Percentiles rank a stretch among this genome's conserved stretches.
These are phyloP conservation scores for Aurinia saxatilis DNA, from an alignment of 345 rosid species.

Conservation along the genomic window DNA sequence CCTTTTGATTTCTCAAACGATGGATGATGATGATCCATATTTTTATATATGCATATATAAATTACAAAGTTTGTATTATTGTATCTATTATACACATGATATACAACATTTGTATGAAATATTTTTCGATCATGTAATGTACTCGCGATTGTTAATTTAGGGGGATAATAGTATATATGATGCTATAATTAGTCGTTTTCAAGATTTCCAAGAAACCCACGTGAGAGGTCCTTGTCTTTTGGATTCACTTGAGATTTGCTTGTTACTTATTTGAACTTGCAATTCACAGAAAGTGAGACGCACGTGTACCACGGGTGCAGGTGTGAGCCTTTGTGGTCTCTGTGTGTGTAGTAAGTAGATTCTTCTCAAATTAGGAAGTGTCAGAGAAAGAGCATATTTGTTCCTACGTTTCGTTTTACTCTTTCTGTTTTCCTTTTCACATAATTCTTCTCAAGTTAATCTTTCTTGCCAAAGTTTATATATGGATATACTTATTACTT, in stretches of 20 bases:
- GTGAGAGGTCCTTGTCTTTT: slow-evolving; percentile 29
- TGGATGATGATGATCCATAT: slow-evolving; percentile 9
- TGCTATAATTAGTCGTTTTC: slow-evolving; percentile 20
- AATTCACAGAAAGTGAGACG: slow-evolving; percentile 21
- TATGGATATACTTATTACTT: no score
- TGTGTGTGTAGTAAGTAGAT: not conserved
- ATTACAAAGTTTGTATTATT: not conserved
- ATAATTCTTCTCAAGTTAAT: not conserved
- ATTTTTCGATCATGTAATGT: slow-evolving; percentile 10
- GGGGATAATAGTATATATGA: slow-evolving; percentile 1
- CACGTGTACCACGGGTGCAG: slow-evolving; percentile 23
- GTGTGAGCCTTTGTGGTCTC: slow-evolving; percentile 13
- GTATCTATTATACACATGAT: slow-evolving; percentile 11
- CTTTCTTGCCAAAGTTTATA: not conserved
- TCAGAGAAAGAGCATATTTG: slow-evolving; percentile 31
- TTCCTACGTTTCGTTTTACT: slow-evolving; percentile 15
- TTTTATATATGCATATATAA: slow-evolving; percentile 1
- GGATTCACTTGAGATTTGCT: slow-evolving; percentile 30
- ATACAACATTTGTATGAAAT: slow-evolving; percentile 16
- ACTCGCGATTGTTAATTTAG: slow-evolving; percentile 5
- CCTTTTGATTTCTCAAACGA: slow-evolving; percentile 29
- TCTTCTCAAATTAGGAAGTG: slow-evolving; percentile 13
- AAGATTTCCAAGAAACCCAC: slow-evolving; percentile 17
- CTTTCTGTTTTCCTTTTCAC: not conserved
- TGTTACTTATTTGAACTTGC: slow-evolving; percentile 18